A percentile compares a stretch with the other conserved stretches of the same genome.
Evolutionary conservation across 306 rosid species (phyloP).

Genomic region (Myrica gale): DNA sequence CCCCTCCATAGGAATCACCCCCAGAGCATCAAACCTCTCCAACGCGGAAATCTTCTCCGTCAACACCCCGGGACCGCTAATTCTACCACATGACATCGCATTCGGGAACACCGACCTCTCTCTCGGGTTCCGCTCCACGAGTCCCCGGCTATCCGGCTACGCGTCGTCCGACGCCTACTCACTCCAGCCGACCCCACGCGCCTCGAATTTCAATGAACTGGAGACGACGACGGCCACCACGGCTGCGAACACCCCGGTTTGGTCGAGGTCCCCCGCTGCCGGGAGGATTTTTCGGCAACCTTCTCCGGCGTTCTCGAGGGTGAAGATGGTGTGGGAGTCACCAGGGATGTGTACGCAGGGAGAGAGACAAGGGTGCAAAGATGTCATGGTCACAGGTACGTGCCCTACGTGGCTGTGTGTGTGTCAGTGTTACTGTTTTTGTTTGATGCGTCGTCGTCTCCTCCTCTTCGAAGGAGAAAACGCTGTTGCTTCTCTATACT

Average conservation of each 20-base stretch:
- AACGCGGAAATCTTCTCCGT: constrained; percentile 46
- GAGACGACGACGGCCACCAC: constrained; percentile 28
- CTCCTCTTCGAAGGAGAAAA: constrained; percentile 9
- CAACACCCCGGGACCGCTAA: constrained; percentile 29
- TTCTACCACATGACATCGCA: constrained; percentile 5
- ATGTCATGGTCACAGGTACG: constrained; percentile 33
- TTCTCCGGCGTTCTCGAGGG: constrained; percentile 24
- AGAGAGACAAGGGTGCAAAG: constrained; percentile 32
- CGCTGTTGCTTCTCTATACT: constrained; percentile 18
- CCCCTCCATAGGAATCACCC: constrained; percentile 36
- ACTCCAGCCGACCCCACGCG: constrained; percentile 42
- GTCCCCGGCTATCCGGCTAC: constrained; percentile 34
- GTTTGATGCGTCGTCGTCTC: constrained; percentile 20
- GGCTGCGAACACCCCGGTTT: constrained; percentile 31
- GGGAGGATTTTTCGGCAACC: constrained; percentile 32
- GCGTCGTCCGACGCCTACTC: constrained; percentile 48
- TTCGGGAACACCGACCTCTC: constrained; percentile 16
- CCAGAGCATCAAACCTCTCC: constrained; percentile 45
- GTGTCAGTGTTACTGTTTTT: background rate
- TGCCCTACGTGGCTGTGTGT: background rate
- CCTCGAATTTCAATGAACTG: constrained; percentile 40
- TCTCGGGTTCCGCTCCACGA: constrained; percentile 22
- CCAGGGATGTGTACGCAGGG: constrained; percentile 27
- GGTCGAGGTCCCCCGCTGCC: constrained; percentile 39
- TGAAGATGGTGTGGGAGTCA: constrained; percentile 40